Percentiles rank a stretch among this genome's conserved stretches.
phyloP scores from a whole-genome alignment of 495 filamentous ascomycete genomes.

The Mycothermus thermophilus region DNA sequence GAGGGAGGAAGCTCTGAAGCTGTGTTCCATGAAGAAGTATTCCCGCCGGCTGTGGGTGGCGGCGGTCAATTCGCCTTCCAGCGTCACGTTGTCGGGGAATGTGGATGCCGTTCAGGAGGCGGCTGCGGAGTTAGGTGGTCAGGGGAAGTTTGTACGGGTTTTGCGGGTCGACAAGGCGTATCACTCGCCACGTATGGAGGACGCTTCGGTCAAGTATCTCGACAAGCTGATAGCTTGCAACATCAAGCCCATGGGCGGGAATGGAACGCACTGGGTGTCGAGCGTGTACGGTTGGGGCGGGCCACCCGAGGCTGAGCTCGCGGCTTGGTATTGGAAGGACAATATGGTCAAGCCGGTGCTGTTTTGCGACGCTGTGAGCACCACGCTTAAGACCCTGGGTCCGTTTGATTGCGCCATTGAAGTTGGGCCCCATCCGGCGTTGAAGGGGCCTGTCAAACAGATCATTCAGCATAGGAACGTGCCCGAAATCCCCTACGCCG shows the following conservation, averaged over 20 bases:
- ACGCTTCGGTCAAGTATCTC: constrained; percentile 28
- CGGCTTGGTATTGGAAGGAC: constrained; percentile 40
- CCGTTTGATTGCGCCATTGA: constrained; percentile 37
- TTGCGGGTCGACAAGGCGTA: constrained; percentile 43
- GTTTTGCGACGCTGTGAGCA: constrained; percentile 39
- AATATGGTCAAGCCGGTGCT: constrained; percentile 45
- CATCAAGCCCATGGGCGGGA: constrained; percentile 13
- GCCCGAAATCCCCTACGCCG: constrained; percentile 24
- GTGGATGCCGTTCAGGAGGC: constrained; percentile 24
- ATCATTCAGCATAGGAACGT: constrained; percentile 21
- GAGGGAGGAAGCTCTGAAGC: constrained; percentile 19
- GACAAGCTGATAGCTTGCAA: constrained; percentile 15
- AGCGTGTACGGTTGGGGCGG: constrained; percentile 21
- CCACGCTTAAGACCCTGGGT: constrained; percentile 20
- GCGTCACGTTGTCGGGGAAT: constrained; percentile 32
- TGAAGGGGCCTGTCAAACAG: constrained; percentile 34
- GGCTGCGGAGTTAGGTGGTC: constrained; percentile 15
- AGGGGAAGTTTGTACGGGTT: constrained; percentile 26
- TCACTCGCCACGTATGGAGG: constrained; percentile 46
- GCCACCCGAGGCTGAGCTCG: constrained; percentile 11
- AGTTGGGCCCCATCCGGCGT: constrained; percentile 42
- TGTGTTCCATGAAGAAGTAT: constrained; percentile 19
- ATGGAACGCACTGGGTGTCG: constrained; percentile 24
- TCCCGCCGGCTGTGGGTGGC: constrained; percentile 22
- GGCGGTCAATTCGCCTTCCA: constrained; percentile 26